A percentile compares a stretch with the other conserved stretches of the same genome.
Conservation (phyloP, 2,329 filamentous ascomycete genomes). For the Monosporascus sp. region DNA sequence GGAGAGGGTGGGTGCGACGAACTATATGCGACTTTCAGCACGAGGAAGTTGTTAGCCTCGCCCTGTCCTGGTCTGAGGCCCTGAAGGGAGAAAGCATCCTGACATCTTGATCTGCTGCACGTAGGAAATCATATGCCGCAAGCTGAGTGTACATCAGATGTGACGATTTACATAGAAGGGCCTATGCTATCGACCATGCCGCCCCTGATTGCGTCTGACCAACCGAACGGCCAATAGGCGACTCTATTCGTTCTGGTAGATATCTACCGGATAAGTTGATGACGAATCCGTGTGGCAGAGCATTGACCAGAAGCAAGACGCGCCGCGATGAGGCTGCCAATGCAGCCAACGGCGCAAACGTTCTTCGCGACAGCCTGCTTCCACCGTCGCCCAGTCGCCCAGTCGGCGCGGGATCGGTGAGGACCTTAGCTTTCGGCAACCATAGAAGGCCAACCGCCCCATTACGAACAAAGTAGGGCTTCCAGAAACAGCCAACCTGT, state of each 20-base stretch:
- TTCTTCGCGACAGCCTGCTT: constrained; percentile 2
- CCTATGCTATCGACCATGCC: not conserved
- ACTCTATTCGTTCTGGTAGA: not conserved
- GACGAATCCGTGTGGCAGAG: not conserved
- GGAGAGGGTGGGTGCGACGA: not conserved
- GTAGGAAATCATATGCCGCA: not conserved
- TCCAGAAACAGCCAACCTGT: not conserved
- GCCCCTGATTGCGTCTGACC: not conserved
- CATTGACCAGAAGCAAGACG: not conserved
- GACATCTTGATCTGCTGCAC: not conserved
- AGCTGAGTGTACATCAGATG: not conserved
- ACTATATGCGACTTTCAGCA: not conserved
- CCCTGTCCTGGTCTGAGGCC: not conserved
- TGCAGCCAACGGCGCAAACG: not conserved
- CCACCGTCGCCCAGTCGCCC: constrained; percentile 1
- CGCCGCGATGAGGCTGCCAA: not conserved
- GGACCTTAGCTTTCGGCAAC: not conserved
- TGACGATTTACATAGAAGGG: not conserved
- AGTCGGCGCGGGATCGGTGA: not conserved
- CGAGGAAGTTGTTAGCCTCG: not conserved
- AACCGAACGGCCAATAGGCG: no score
- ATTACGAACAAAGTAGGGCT: not conserved
- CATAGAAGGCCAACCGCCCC: not conserved
- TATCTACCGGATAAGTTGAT: not conserved
- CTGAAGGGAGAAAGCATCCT: not conserved